Evolutionary conservation across 768 basidiomycete genomes (phyloP).

Genomic region (Cystobasidiopsis lactophilus): DNA sequence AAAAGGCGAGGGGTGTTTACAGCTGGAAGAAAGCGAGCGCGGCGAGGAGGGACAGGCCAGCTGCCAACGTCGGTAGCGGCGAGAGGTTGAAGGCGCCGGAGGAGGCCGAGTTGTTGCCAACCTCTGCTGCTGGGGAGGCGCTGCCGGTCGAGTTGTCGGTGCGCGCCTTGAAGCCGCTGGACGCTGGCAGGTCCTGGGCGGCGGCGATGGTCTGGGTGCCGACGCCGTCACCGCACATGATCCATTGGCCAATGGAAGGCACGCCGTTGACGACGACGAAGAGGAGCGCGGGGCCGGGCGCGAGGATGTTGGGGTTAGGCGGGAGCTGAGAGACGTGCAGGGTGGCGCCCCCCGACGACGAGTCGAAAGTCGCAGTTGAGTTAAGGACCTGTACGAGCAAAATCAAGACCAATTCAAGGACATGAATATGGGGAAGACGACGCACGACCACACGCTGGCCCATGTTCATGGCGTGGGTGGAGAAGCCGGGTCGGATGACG

Average conservation of each 20-base stretch:
- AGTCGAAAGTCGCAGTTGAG: constrained; percentile 57
- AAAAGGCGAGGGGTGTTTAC: too few relatives aligned
- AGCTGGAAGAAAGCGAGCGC: too few relatives aligned
- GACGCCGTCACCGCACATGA: constrained; percentile 65
- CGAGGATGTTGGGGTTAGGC: constrained; percentile 53
- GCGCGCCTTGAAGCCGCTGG: too few relatives aligned
- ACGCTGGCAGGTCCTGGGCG: too few relatives aligned
- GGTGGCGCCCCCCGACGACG: constrained; percentile 43
- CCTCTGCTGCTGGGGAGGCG: too few relatives aligned
- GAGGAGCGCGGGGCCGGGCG: constrained; percentile 66
- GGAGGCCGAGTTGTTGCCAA: too few relatives aligned
- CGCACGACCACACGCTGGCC: not conserved
- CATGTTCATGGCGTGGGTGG: constrained; percentile 22
- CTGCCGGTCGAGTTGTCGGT: too few relatives aligned
- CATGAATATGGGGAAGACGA: too few relatives aligned
- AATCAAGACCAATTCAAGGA: too few relatives aligned
- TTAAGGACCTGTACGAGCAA: constrained; percentile 31
- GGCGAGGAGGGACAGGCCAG: too few relatives aligned
- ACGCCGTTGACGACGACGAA: constrained; percentile 69
- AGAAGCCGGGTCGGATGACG: constrained; percentile 47
- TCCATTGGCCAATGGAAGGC: constrained; percentile 52
- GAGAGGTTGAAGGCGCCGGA: too few relatives aligned
- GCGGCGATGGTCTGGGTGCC: constrained; percentile 36
- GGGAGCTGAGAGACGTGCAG: constrained; percentile 64
- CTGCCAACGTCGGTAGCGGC: too few relatives aligned